These are phyloP conservation scores for Lasiosphaeria hispida DNA, from an alignment of 495 filamentous ascomycete genomes.

Conservation along the genomic window DNA sequence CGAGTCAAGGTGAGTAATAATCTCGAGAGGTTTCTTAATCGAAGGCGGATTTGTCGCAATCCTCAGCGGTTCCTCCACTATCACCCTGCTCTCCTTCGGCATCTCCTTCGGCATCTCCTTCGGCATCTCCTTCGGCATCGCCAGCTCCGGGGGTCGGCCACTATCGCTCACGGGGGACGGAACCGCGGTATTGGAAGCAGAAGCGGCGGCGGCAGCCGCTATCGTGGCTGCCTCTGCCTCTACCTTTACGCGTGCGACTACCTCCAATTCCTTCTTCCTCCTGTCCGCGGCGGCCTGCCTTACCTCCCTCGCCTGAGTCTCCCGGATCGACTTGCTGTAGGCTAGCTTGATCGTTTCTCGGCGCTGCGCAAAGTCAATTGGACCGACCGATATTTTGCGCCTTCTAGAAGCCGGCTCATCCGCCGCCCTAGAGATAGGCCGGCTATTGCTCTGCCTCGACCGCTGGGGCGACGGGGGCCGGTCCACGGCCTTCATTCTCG, in stretches of 20 bases:
- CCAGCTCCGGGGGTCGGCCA: not conserved
- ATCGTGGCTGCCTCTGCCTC: constrained; percentile 32
- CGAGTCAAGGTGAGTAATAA: constrained; percentile 47
- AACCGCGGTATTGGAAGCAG: constrained; percentile 10
- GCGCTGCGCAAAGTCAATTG: constrained; percentile 75
- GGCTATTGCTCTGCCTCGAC: constrained; percentile 27
- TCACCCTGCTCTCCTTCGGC: constrained; percentile 11
- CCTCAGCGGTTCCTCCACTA: constrained; percentile 27
- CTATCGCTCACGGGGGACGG: constrained; percentile 1
- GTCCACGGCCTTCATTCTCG: constrained; percentile 55
- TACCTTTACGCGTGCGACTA: constrained; percentile 33
- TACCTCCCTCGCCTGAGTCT: constrained; percentile 61
- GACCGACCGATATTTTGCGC: constrained; percentile 55
- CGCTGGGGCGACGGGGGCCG: constrained; percentile 37
- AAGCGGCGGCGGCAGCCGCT: constrained; percentile 23
- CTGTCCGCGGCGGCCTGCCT: constrained; percentile 42
- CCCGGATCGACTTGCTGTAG: constrained; percentile 72
- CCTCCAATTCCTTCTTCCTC: constrained; percentile 41
- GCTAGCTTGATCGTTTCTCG: constrained; percentile 76
- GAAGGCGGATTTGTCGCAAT: constrained; percentile 27
- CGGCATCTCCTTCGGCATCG: constrained; percentile 11
- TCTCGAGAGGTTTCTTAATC: constrained; percentile 12
- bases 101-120: too few species aligned
- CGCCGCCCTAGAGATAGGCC: constrained; percentile 30
- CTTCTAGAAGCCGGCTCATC: constrained; percentile 38